Conservation (phyloP, 441 rosid genomes). For the Hura crepitans region DNA sequence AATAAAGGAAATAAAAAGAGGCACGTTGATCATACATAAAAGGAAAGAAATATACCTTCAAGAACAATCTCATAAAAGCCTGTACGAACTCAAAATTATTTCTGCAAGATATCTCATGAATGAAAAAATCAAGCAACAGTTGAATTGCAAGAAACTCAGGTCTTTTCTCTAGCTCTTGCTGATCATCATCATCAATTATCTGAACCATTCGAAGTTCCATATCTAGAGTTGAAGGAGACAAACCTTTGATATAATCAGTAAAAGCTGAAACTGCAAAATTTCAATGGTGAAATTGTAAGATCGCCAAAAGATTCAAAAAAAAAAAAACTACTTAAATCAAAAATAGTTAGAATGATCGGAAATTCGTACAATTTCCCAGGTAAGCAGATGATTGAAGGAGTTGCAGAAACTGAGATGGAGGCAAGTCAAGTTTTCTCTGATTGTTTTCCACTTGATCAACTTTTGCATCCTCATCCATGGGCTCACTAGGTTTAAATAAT, state of each 20-base stretch:
- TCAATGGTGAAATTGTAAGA: constrained; percentile 24
- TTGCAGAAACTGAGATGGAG: constrained; percentile 49
- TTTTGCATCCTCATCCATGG: constrained; percentile 27
- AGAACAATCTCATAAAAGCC: constrained; percentile 72
- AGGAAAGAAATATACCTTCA: constrained; percentile 57
- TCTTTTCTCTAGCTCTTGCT: constrained; percentile 56
- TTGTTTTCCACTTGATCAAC: constrained; percentile 34
- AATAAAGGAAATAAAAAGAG: not conserved
- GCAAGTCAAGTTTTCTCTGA: constrained; percentile 32
- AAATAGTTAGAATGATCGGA: constrained; percentile 14
- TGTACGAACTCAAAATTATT: constrained; percentile 89
- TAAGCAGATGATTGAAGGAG: constrained; percentile 58
- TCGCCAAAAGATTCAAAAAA: not conserved
- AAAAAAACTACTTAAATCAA: too few species aligned
- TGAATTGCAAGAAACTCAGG: constrained; percentile 58
- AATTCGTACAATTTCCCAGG: constrained; percentile 55
- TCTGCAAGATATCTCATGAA: constrained; percentile 57
- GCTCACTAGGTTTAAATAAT: constrained; percentile 58
- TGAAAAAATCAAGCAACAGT: constrained; percentile 71
- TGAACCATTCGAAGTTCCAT: constrained; percentile 91
- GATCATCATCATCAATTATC: constrained; percentile 65
- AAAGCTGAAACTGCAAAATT: constrained; percentile 58
- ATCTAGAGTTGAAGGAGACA: constrained; percentile 90
- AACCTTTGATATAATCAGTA: constrained; percentile 68
- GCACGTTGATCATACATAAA: not conserved